A percentile compares a stretch with the other conserved stretches of the same genome.
These are phyloP conservation scores for Proliferodiscus dingleyae DNA, from an alignment of 2,329 filamentous ascomycete genomes.

Conservation along the genomic window DNA sequence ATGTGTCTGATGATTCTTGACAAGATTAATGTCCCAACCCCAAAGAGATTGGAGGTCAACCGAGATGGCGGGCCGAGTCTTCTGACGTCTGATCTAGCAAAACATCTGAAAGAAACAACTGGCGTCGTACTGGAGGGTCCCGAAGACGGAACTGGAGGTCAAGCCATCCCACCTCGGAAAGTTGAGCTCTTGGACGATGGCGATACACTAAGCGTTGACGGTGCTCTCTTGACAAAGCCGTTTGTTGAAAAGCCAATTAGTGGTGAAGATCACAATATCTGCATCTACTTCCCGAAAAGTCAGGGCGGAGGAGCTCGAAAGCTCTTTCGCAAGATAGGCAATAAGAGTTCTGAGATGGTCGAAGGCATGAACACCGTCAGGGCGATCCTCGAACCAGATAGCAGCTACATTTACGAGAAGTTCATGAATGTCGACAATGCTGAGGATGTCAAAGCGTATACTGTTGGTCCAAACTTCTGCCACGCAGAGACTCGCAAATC, in stretches of 20 bases:
- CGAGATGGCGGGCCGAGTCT: slow-evolving; percentile 84
- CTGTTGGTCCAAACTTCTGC: slow-evolving; percentile 86
- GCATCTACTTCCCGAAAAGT: slow-evolving; percentile 90
- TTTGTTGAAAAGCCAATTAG: slow-evolving; percentile 99
- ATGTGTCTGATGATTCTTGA: slow-evolving; percentile 85
- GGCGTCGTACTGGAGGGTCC: slow-evolving; percentile 70
- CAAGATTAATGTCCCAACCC: slow-evolving; percentile 83
- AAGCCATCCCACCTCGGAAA: slow-evolving; percentile 48
- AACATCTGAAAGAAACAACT: slow-evolving; percentile 74
- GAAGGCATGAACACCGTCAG: slow-evolving; percentile 70
- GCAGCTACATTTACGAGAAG: slow-evolving; percentile 95
- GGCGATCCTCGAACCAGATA: slow-evolving; percentile 71
- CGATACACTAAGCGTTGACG: slow-evolving; percentile 84
- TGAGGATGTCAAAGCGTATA: slow-evolving; percentile 98
- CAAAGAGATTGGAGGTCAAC: slow-evolving; percentile 82
- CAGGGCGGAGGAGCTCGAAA: slow-evolving; percentile 85
- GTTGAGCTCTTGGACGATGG: slow-evolving; percentile 88
- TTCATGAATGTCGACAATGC: slow-evolving; percentile 96
- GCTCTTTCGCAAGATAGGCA: slow-evolving; percentile 94
- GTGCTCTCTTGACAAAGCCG: slow-evolving; percentile 74
- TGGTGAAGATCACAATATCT: slow-evolving; percentile 97
- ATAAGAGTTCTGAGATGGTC: slow-evolving; percentile 96
- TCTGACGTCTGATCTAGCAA: slow-evolving; percentile 72
- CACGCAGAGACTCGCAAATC: slow-evolving; percentile 97
- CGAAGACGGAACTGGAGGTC: slow-evolving; percentile 59